Conservation (phyloP, 2,329 filamentous ascomycete genomes). For the Talaromyces sp. region DNA sequence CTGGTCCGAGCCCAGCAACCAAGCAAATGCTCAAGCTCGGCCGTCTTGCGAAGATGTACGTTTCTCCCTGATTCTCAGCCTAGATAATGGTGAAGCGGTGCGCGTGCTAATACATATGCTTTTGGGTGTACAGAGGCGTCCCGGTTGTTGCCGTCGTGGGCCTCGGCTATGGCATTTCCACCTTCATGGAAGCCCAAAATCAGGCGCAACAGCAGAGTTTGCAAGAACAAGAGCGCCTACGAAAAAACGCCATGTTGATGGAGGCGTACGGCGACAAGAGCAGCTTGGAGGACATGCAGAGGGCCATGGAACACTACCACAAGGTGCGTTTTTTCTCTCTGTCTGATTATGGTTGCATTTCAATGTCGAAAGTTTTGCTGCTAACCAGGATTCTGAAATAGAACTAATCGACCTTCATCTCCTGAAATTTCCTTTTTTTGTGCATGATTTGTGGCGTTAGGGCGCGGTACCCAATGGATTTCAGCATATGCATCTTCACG, state of each 20-base stretch:
- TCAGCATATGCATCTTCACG: background rate
- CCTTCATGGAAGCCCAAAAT: conserved; percentile 16
- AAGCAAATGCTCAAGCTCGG: conserved; percentile 10
- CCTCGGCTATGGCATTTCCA: conserved; percentile 23
- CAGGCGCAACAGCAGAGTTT: conserved; percentile 11
- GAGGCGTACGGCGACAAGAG: conserved; percentile 44
- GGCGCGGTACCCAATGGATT: background rate
- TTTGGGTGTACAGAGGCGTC: conserved; percentile 4
- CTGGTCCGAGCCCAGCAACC: conserved; percentile 1
- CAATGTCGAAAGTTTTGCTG: background rate
- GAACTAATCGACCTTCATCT: background rate
- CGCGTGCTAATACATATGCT: background rate
- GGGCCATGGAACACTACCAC: conserved; percentile 39
- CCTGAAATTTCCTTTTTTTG: background rate
- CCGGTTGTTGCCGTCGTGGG: conserved; percentile 9
- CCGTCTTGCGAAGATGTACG: conserved; percentile 11
- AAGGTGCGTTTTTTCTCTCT: conserved; percentile 22
- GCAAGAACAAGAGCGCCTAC: conserved; percentile 30
- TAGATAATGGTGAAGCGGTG: conserved; percentile 19
- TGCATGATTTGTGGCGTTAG: background rate
- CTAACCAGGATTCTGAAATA: background rate
- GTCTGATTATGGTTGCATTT: background rate
- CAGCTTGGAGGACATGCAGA: conserved; percentile 40
- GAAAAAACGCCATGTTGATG: conserved; percentile 38
- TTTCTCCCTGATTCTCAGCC: background rate